A percentile compares a stretch with the other conserved stretches of the same genome.
These are phyloP conservation scores for Carex cristatella DNA, from an alignment of 176 grass and related monocot species.

Conservation along the genomic window DNA sequence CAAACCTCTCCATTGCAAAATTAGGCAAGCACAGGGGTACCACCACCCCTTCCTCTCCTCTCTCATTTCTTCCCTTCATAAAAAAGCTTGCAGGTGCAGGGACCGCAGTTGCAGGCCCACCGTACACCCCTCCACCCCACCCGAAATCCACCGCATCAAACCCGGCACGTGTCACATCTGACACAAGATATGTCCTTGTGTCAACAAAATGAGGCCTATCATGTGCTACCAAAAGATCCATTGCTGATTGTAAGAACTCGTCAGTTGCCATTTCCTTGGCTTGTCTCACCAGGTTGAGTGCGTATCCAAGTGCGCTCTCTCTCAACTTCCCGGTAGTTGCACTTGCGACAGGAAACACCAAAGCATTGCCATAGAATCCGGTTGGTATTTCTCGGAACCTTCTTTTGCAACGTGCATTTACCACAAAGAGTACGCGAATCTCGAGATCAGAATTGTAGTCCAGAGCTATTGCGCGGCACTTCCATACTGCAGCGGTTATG, in stretches of 20 bases:
- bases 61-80: conserved; percentile 18
- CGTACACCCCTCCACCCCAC: conserved; percentile 30
- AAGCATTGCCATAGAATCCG: conserved; percentile 34
- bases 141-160: conserved; percentile 32
- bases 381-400: background rate
- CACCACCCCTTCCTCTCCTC: conserved; percentile 33
- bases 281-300: conserved; percentile 22
- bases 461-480: conserved; percentile 25
- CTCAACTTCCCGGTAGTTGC: conserved; percentile 3
- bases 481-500: conserved; percentile 29
- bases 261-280: conserved; percentile 16
- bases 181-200: conserved; percentile 32
- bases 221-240: conserved; percentile 1
- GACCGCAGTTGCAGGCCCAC: conserved; percentile 10
- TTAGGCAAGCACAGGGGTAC: conserved; percentile 24
- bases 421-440: conserved; percentile 21
- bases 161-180: conserved; percentile 23
- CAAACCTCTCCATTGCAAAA: conserved; percentile 40
- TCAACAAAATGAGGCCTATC: conserved; percentile 9
- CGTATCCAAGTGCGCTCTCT: background rate
- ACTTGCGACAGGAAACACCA: conserved; percentile 16
- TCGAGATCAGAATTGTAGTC: conserved; percentile 10
- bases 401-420: conserved; percentile 30
- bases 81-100: conserved; percentile 25
- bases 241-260: conserved; percentile 29